These are phyloP conservation scores for Alloteropsis semialata DNA, from an alignment of 176 grass and related monocot species.

Conservation along the genomic window DNA sequence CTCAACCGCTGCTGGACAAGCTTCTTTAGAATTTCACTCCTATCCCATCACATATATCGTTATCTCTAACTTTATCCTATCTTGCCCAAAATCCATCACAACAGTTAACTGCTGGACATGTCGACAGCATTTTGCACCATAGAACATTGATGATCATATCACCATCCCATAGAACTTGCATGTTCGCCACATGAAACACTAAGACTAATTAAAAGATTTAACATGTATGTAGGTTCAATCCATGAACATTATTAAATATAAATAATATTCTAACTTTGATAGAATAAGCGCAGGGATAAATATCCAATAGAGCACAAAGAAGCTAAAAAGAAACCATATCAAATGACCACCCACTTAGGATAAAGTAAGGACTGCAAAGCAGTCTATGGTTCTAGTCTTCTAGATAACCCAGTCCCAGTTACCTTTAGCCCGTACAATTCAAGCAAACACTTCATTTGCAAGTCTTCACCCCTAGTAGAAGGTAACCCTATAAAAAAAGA, in stretches of 20 bases:
- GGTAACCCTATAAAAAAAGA: constrained; percentile 69
- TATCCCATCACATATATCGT: neutral
- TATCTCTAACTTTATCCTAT: neutral
- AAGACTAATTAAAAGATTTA: neutral
- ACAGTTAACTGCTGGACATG: neutral
- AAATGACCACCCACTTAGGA: constrained; percentile 5
- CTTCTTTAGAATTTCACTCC: neutral
- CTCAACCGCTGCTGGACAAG: neutral
- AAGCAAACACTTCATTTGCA: constrained; percentile 99
- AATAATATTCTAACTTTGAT: neutral
- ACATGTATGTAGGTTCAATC: neutral
- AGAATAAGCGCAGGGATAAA: neutral
- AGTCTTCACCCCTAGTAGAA: constrained; percentile 80
- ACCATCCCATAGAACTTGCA: neutral
- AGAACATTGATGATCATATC: neutral
- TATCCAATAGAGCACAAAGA: neutral
- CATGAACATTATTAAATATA: neutral
- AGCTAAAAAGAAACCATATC: constrained; percentile 24
- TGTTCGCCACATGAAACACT: neutral
- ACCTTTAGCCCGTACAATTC: constrained; percentile 99
- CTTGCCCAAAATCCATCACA: neutral
- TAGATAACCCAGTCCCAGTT: constrained; percentile 25
- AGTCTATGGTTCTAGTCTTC: constrained; percentile 13
- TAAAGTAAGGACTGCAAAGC: constrained; percentile 12
- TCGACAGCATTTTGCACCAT: neutral